Percentiles rank a stretch among this genome's conserved stretches.
Conservation (phyloP, 2,329 filamentous ascomycete genomes). For the Colletotrichum karsti region DNA sequence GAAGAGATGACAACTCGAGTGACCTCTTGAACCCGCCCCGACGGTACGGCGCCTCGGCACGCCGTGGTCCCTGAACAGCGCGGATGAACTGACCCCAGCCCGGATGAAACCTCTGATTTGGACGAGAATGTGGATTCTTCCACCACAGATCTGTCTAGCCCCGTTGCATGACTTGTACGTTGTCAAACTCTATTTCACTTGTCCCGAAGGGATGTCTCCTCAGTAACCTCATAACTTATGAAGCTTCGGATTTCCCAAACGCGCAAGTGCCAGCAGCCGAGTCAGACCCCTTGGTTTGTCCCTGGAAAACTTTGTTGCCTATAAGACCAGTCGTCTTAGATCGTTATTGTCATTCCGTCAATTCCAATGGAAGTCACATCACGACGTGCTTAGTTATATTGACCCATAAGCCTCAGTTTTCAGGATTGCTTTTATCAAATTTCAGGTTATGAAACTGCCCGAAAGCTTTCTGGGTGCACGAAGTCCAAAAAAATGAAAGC, state of each 20-base stretch:
- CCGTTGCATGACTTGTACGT: slow-evolving; percentile 2
- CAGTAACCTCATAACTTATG: background rate
- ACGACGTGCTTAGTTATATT: too few relatives aligned
- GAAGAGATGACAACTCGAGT: background rate
- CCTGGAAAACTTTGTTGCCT: background rate
- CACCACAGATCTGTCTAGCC: background rate
- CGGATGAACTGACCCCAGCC: background rate
- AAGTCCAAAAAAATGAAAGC: too few relatives aligned
- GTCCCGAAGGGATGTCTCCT: too few relatives aligned
- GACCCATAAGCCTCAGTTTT: too few relatives aligned
- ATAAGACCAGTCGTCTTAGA: background rate
- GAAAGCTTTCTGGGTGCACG: too few relatives aligned
- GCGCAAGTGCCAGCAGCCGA: background rate
- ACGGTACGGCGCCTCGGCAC: background rate
- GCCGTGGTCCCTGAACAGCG: background rate
- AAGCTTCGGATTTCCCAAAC: background rate
- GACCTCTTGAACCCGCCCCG: background rate
- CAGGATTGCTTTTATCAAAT: too few relatives aligned
- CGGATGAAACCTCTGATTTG: slow-evolving; percentile 1
- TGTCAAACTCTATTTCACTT: background rate
- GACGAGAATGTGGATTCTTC: background rate
- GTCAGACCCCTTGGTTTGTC: background rate
- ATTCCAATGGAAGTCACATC: too few relatives aligned
- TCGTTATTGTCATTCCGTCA: too few relatives aligned
- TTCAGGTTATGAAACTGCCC: too few relatives aligned